Conservation (phyloP, 1,284 basidiomycete genomes). For the Schizophyllum commune region DNA sequence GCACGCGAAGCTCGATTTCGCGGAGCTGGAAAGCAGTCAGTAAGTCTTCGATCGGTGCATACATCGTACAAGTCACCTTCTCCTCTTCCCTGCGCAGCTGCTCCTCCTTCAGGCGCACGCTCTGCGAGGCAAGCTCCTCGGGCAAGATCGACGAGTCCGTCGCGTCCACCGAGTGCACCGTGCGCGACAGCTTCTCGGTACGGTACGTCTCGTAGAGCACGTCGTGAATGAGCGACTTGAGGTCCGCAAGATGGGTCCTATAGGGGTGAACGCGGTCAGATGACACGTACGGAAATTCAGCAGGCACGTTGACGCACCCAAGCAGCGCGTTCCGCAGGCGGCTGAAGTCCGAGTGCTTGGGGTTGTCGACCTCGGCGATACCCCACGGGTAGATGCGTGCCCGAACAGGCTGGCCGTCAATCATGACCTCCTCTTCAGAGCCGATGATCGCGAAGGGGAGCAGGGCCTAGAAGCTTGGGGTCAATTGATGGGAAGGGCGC, state of each 20-base stretch:
- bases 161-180: constrained; percentile 77
- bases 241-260: constrained; percentile 90
- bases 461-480: constrained; percentile 48
- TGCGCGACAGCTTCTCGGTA: constrained; percentile 95
- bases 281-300: constrained; percentile 1
- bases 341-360: constrained; percentile 96
- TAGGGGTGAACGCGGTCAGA: constrained; percentile 5
- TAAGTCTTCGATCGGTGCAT: constrained; percentile 28
- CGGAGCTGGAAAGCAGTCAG: constrained; percentile 41
- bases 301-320: constrained; percentile 43
- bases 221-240: constrained; percentile 95
- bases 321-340: constrained; percentile 87
- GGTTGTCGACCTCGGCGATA: constrained; percentile 97
- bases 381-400: constrained; percentile 98
- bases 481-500: background rate
- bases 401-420: constrained; percentile 86
- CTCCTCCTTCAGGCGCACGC: constrained; percentile 96
- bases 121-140: constrained; percentile 95
- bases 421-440: constrained; percentile 93
- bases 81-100: constrained; percentile 97
- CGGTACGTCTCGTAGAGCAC: constrained; percentile 94
- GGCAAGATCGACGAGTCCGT: constrained; percentile 87
- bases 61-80: constrained; percentile 44
- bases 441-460: constrained; percentile 98
- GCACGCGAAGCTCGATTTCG: constrained; percentile 97